These are phyloP conservation scores for Curvularia sp. DNA, from an alignment of 2,329 filamentous ascomycete genomes.

Conservation along the genomic window DNA sequence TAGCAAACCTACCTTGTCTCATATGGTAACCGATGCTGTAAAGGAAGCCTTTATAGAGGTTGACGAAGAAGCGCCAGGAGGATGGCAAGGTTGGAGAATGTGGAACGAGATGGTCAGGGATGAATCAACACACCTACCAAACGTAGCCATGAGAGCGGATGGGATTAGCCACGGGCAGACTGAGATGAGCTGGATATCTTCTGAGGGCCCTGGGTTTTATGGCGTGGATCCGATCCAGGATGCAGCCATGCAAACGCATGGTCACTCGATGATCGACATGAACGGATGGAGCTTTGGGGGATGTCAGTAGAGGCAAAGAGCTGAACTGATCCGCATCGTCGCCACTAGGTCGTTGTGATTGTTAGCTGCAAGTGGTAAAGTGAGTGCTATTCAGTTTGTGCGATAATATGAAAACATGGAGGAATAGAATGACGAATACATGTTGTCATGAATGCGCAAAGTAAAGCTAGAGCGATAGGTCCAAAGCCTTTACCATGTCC, in stretches of 20 bases:
- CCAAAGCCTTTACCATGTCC: too few relatives aligned
- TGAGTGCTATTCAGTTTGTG: too few relatives aligned
- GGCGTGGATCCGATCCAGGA: constrained; percentile 18
- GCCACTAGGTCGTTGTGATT: too few relatives aligned
- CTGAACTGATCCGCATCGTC: too few relatives aligned
- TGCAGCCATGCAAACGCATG: constrained; percentile 13
- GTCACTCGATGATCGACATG: constrained; percentile 13
- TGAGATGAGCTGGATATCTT: constrained; percentile 18
- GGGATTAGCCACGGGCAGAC: constrained; percentile 11
- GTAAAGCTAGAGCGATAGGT: too few relatives aligned
- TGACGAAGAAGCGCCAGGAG: constrained; percentile 37
- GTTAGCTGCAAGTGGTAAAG: too few relatives aligned
- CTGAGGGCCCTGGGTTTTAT: constrained; percentile 12
- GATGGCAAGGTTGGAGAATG: constrained; percentile 39
- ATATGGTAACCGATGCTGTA: constrained; percentile 33
- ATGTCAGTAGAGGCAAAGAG: constrained; percentile 20
- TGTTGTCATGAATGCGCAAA: too few relatives aligned
- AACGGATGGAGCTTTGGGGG: constrained; percentile 30
- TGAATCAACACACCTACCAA: not conserved
- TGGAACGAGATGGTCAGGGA: constrained; percentile 39
- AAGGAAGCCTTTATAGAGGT: constrained; percentile 43
- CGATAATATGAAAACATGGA: too few relatives aligned
- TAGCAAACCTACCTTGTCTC: constrained; percentile 16
- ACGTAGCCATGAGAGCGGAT: constrained; percentile 2
- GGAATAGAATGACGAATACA: too few relatives aligned